Base-by-base conservation (phyloP, 73 alveolate species). In the Paraurostyla sp. region DNA sequence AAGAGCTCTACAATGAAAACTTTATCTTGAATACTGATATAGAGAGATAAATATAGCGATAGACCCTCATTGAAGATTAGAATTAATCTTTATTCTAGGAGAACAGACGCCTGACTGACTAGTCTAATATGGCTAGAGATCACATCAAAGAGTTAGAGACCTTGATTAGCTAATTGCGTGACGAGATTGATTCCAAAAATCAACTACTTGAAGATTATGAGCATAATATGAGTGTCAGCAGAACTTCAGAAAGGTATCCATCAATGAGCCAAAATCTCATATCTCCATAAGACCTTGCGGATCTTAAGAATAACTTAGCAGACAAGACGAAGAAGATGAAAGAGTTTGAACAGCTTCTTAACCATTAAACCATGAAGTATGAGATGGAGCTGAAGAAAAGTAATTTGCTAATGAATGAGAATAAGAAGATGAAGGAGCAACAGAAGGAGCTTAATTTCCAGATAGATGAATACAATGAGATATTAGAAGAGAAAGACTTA, bases 321-420 rank as follows among this genome's bases (percentile, higher is more conserved):
- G 84, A 38, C 38, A 41, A 69, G 36, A 3, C 18, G 60, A 69
- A 43, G 36, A 69, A 69, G 35, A 16, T 16, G 15, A 69, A 69
- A 29, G 84, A 38, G 22, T 69, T 33, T 38, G 59, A 69, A 7
- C 22, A 33, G 7, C 20, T 69, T 15, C 41, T 69, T 9, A 36
- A 69, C 6, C 45, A 33, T 13, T 20, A 69, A 25, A 43, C 33
- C 38, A 41, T 29, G 15, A 69, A 69, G 18, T 69, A 41, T 69
- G 84, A 69, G 16, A 69, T 41, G 63, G 84, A 69, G 63, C 7
- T 69, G 6, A 43, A 38, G 41, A 69, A 36, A 32, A 9, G 84
- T 32, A 43, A 69, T 22, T 3, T 16, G 60, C 41, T 69, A 7
- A 18, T 69, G 6, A 69, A 69, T 15, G 84, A 69, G 35, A 69